Percentiles rank a stretch among this genome's conserved stretches.
phyloP scores from a whole-genome alignment of 768 basidiomycete genomes.

The Calvatia gigantea region DNA sequence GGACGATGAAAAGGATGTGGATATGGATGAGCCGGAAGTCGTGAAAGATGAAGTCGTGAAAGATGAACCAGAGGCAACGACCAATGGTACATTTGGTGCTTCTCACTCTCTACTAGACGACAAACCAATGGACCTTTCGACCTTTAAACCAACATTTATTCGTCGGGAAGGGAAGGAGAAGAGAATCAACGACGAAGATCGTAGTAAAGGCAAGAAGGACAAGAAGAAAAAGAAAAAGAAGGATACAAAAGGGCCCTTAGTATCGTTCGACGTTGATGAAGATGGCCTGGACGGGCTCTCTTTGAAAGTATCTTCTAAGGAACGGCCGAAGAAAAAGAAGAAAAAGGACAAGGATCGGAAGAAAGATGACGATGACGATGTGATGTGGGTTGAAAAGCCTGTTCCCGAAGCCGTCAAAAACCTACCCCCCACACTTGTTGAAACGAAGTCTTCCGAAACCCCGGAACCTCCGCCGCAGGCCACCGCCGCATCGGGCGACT shows the following conservation, averaged over 20 bases:
- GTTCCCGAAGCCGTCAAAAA: slow-evolving; percentile 35
- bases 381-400: slow-evolving; percentile 71
- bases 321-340: slow-evolving; percentile 42
- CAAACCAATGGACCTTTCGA: slow-evolving; percentile 48
- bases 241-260: slow-evolving; percentile 43
- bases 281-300: slow-evolving; percentile 40
- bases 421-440: slow-evolving; percentile 18
- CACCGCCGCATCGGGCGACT: neutral
- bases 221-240: slow-evolving; percentile 46
- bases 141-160: slow-evolving; percentile 89
- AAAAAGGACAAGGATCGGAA: slow-evolving; percentile 39
- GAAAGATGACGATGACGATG: slow-evolving; percentile 35
- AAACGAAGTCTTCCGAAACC: neutral
- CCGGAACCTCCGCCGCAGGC: neutral
- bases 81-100: slow-evolving; percentile 13
- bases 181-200: slow-evolving; percentile 39
- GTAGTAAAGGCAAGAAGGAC: slow-evolving; percentile 29
- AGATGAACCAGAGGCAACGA: slow-evolving; percentile 20
- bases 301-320: slow-evolving; percentile 28
- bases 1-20: slow-evolving; percentile 55
- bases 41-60: slow-evolving; percentile 25
- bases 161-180: slow-evolving; percentile 53
- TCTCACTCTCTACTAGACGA: slow-evolving; percentile 19
- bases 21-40: slow-evolving; percentile 24
- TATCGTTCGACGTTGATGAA: slow-evolving; percentile 80